Percentiles rank a stretch among this genome's conserved stretches.
Evolutionary conservation across 805 yeast species (phyloP).

Genomic region (Myxozyma melibiosi): DNA sequence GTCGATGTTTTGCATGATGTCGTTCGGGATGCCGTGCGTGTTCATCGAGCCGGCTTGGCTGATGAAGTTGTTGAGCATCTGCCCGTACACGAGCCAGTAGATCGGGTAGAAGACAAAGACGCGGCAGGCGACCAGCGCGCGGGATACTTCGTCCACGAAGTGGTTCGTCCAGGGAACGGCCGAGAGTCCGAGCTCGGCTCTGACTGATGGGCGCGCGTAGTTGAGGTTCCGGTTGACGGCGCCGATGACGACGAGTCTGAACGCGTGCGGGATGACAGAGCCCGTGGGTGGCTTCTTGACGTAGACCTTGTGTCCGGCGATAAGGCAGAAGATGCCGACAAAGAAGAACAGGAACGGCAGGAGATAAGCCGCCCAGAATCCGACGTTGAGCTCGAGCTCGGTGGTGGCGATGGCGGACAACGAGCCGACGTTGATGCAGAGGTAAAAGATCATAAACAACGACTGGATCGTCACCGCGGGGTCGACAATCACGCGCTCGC

Average conservation of each 20-base stretch:
- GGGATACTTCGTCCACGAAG: conserved; percentile 71
- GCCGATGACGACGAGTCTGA: conserved; percentile 50
- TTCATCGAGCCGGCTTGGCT: conserved; percentile 77
- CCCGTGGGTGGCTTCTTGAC: conserved; percentile 64
- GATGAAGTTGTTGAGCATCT: conserved; percentile 71
- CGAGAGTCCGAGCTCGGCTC: conserved; percentile 49
- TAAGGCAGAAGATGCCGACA: conserved; percentile 56
- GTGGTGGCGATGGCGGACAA: conserved; percentile 77
- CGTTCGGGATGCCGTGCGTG: conserved; percentile 77
- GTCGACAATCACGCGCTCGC: conserved; percentile 69
- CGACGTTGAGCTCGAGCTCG: conserved; percentile 64
- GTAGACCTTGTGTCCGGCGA: conserved; percentile 57
- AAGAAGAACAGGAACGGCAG: conserved; percentile 65
- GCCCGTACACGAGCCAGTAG: conserved; percentile 74
- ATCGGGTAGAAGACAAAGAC: conserved; percentile 71
- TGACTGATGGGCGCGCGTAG: conserved; percentile 59
- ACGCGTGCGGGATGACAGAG: conserved; percentile 58
- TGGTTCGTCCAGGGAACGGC: conserved; percentile 59
- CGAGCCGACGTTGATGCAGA: conserved; percentile 76
- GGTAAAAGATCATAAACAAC: conserved; percentile 73
- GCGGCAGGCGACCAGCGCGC: conserved; percentile 70
- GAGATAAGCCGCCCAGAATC: conserved; percentile 67
- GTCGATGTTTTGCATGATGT: conserved; percentile 73
- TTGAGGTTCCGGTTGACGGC: conserved; percentile 51
- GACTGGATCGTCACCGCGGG: conserved; percentile 72